Conservation (phyloP, 441 rosid genomes). For the Gossypium schwendimanii region DNA sequence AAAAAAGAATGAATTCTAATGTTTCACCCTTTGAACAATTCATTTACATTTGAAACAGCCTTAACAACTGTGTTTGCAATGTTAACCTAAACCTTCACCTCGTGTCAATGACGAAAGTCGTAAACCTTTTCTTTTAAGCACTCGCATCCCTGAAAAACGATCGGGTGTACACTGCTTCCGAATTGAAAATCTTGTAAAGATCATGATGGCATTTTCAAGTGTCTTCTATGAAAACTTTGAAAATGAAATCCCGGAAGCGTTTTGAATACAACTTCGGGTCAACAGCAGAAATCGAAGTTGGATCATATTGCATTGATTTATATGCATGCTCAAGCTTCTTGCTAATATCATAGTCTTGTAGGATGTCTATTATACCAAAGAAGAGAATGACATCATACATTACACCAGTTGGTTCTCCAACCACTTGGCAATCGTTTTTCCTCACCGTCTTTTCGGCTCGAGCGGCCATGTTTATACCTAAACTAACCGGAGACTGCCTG, state of each 20-base stretch:
- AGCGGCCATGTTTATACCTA: constrained; percentile 77
- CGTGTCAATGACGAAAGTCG: background rate
- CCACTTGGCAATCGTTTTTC: constrained; percentile 49
- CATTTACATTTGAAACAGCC: constrained; percentile 31
- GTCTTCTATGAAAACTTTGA: constrained; percentile 74
- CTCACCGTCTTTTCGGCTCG: constrained; percentile 68
- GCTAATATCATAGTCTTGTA: constrained; percentile 94
- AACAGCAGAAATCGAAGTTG: constrained; percentile 92
- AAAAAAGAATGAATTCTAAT: constrained; percentile 23
- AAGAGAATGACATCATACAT: constrained; percentile 59
- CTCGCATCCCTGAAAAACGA: constrained; percentile 15
- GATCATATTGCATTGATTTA: constrained; percentile 92
- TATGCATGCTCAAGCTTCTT: constrained; percentile 97
- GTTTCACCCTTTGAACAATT: constrained; percentile 19
- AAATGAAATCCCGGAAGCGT: constrained; percentile 87
- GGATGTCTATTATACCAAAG: constrained; percentile 88
- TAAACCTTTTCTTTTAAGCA: constrained; percentile 5
- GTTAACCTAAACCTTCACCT: constrained; percentile 20
- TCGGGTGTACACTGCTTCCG: constrained; percentile 7
- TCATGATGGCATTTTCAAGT: constrained; percentile 27
- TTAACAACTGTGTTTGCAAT: constrained; percentile 11
- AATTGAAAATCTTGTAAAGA: constrained; percentile 14
- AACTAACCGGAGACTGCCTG: constrained; percentile 63
- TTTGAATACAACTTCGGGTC: constrained; percentile 90
- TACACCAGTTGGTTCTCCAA: constrained; percentile 85